Base-by-base conservation (phyloP, 169 alveolate species). In the Cardiosporidium cionae region DNA sequence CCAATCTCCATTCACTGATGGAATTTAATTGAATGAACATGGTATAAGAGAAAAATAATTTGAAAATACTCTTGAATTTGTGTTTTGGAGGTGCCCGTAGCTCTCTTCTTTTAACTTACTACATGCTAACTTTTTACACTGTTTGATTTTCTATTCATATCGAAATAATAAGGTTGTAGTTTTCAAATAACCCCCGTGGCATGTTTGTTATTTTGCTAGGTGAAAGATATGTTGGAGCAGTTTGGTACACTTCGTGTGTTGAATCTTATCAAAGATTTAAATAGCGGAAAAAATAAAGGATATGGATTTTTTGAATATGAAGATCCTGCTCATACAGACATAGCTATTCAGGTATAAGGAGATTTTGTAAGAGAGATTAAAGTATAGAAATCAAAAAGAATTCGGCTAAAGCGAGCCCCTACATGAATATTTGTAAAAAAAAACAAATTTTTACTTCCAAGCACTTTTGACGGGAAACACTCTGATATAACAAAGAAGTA, bases 281-380 rank as follows among this genome's bases (percentile, higher is more conserved):
- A 72, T 52, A 89, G 94, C 1, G 93, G 94, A 36, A 70, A 74
- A 68, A 84, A 86, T 78, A 90, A 88, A 74, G 93, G 93, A 36
- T 87, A 86, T 79, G 95, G 94, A 7, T 87, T 90, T 67, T 86
- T 90, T 37, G 94, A 89, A 79, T 90, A 81, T 70, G 94, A 90
- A 72, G 92, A 88, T 73, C 76, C 88, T 34, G 84, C 85, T 23
- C 84, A 86, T 31, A 85, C 94, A 33, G 90, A 89, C 65, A 78
- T 84, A 73, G 95, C 95, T 31, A 87, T 89, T 34, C 80, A 82
- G 44, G 92, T 87, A 54, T 63, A 71, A n/a, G n/a, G n/a, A n/a
- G n/a, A n/a, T n/a, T 63, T 22, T n/a, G n/a, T n/a, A n/a, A 81
- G 82, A 83, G 81, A 69, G 92, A 91, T 62, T 62, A 72, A 33